These are phyloP conservation scores for Eutrema japonicum DNA, from an alignment of 345 rosid species.

Conservation along the genomic window DNA sequence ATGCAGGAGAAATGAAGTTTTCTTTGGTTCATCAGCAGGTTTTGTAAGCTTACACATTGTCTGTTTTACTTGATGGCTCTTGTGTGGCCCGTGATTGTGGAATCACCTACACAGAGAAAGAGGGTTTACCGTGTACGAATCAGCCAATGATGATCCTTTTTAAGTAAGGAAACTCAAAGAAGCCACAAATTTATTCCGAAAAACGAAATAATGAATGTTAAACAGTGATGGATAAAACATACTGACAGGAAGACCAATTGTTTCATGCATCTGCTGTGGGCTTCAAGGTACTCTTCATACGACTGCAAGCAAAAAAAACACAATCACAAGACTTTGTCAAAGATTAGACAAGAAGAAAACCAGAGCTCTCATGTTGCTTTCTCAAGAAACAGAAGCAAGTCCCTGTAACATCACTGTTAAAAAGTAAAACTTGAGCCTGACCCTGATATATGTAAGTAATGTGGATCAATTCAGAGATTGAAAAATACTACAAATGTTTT, in stretches of 20 bases:
- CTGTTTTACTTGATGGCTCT: slow-evolving; percentile 59
- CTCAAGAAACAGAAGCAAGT: slow-evolving; percentile 14
- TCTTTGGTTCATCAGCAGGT: slow-evolving; percentile 22
- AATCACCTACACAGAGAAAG: slow-evolving; percentile 51
- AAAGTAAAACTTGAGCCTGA: slow-evolving; percentile 17
- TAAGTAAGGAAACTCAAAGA: background rate
- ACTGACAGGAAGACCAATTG: slow-evolving; percentile 70
- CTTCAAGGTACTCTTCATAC: slow-evolving; percentile 92
- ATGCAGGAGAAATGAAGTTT: background rate
- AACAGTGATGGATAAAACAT: slow-evolving; percentile 37
- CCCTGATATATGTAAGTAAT: background rate
- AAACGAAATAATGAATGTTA: background rate
- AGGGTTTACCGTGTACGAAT: slow-evolving; percentile 5
- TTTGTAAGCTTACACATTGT: slow-evolving; percentile 56
- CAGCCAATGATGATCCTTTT: slow-evolving; percentile 6
- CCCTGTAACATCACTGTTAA: background rate
- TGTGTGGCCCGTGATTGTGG: slow-evolving; percentile 49
- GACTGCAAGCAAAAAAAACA: slow-evolving; percentile 62
- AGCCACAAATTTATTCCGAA: background rate
- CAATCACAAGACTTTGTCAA: slow-evolving; percentile 39
- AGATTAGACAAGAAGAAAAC: slow-evolving; percentile 14
- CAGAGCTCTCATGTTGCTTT: slow-evolving; percentile 14
- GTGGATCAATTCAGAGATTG: slow-evolving; percentile 9
- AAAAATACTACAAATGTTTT: slow-evolving; percentile 29
- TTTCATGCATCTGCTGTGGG: slow-evolving; percentile 71